Percentiles rank a stretch among this genome's conserved stretches.
Evolutionary conservation across 2,329 filamentous ascomycete genomes (phyloP).

Genomic region (Verticillium isaacii): DNA sequence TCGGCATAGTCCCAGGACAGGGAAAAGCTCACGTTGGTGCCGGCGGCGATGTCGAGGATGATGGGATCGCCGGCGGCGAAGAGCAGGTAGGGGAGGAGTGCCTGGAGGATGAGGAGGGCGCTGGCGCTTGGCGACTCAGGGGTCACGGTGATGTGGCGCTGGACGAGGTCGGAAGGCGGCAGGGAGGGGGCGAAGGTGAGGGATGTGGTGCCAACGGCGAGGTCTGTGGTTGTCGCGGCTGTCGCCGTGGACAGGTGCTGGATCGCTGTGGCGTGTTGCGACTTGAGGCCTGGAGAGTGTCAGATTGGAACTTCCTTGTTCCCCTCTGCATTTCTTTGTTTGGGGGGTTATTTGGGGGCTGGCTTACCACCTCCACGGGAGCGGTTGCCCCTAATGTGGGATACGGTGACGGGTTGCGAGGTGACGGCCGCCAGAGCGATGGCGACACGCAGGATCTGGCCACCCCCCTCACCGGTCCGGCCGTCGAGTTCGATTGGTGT

Average conservation of each 20-base stretch:
- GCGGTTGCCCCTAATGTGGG: constrained; percentile 52
- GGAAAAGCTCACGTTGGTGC: constrained; percentile 55
- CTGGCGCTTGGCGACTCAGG: constrained; percentile 48
- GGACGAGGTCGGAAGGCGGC: constrained; percentile 30
- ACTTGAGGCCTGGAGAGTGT: constrained; percentile 35
- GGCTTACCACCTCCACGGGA: constrained; percentile 7
- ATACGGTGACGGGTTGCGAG: constrained; percentile 46
- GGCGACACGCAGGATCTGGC: constrained; percentile 55
- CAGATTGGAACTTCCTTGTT: background rate
- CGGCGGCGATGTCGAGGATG: constrained; percentile 48
- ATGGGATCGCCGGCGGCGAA: constrained; percentile 35
- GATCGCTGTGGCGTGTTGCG: constrained; percentile 55
- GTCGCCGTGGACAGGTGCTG: constrained; percentile 49
- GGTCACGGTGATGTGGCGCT: constrained; percentile 42
- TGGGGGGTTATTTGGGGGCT: background rate
- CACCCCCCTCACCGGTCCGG: constrained; percentile 55
- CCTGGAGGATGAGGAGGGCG: constrained; percentile 54
- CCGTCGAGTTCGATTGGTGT: constrained; percentile 48
- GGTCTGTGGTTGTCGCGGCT: constrained; percentile 43
- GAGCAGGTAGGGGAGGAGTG: constrained; percentile 53
- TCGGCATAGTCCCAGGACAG: constrained; percentile 59
- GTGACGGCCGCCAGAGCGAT: constrained; percentile 52
- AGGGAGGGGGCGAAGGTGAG: constrained; percentile 41
- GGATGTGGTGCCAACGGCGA: constrained; percentile 44
- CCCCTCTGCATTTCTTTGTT: background rate